Evolutionary conservation across 805 yeast genomes (phyloP).

Genomic region (Blastobotrys parvus): DNA sequence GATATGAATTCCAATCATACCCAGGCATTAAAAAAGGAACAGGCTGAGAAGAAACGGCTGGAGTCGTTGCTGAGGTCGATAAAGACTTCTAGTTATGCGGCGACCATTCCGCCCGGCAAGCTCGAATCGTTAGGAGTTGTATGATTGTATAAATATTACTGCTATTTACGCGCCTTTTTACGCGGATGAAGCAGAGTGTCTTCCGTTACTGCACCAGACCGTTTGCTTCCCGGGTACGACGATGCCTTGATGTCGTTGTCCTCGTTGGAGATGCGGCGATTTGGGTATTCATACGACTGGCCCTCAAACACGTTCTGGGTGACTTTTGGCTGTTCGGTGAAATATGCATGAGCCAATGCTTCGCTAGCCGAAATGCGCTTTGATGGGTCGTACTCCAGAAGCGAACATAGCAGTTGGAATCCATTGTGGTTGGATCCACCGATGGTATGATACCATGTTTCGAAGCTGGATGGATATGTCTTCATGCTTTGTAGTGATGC

Average conservation of each 20-base stretch:
- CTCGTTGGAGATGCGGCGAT: slow-evolving; percentile 76
- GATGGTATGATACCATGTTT: slow-evolving; percentile 77
- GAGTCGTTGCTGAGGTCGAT: slow-evolving; percentile 18
- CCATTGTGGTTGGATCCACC: slow-evolving; percentile 58
- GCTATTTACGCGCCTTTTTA: too few species aligned
- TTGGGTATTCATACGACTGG: slow-evolving; percentile 66
- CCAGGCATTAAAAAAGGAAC: slow-evolving; percentile 20
- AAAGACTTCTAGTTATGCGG: slow-evolving; percentile 21
- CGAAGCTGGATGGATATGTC: slow-evolving; percentile 58
- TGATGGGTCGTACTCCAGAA: slow-evolving; percentile 79
- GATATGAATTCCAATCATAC: slow-evolving; percentile 24
- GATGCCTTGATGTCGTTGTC: slow-evolving; percentile 63
- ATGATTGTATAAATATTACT: too few species aligned
- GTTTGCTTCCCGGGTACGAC: slow-evolving; percentile 26
- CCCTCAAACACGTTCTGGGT: slow-evolving; percentile 74
- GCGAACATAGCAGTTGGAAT: slow-evolving; percentile 49
- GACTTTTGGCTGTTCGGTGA: slow-evolving; percentile 61
- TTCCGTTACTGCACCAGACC: slow-evolving; percentile 21
- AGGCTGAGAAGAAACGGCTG: slow-evolving; percentile 19
- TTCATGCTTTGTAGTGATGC: slow-evolving; percentile 47
- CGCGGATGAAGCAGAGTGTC: slow-evolving; percentile 16
- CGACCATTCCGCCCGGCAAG: slow-evolving; percentile 14
- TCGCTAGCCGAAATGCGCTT: slow-evolving; percentile 68
- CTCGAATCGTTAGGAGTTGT: slow-evolving; percentile 12
- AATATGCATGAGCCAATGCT: slow-evolving; percentile 72